phyloP scores from a whole-genome alignment of 129 eudicot species.

The Ambrosia artemisiifolia region DNA sequence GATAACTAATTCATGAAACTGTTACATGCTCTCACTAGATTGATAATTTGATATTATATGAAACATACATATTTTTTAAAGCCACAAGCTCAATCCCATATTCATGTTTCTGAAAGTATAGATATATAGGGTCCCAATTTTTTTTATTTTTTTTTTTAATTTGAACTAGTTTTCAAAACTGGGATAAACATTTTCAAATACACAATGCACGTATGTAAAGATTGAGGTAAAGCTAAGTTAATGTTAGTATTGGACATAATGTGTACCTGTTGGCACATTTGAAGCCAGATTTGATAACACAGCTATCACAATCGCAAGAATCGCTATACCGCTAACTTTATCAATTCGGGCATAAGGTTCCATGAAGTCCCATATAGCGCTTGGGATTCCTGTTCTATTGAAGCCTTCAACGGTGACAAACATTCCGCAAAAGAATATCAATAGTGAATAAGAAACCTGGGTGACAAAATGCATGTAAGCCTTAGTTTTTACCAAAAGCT shows the following conservation, averaged over 20 bases:
- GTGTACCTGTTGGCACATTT: conserved; percentile 83
- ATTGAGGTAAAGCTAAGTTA: neutral
- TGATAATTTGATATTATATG: too few species aligned
- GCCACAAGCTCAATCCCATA: too few species aligned
- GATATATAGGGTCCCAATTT: too few species aligned
- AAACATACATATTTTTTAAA: too few species aligned
- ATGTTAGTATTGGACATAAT: neutral
- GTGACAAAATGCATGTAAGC: neutral
- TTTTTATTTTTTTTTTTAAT: too few species aligned
- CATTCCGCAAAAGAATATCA: conserved; percentile 94
- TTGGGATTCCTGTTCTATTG: conserved; percentile 87
- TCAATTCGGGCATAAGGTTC: conserved; percentile 77
- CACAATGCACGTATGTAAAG: neutral
- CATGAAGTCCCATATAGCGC: conserved; percentile 79
- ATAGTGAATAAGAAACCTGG: conserved; percentile 83
- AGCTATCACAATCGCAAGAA: conserved; percentile 66
- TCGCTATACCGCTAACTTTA: conserved; percentile 48
- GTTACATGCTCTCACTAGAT: neutral
- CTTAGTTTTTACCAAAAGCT: too few species aligned
- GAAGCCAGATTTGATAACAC: conserved; percentile 86
- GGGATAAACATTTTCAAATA: neutral
- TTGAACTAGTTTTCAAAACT: too few species aligned
- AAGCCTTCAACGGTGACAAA: conserved; percentile 88
- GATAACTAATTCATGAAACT: neutral
- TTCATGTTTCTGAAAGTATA: too few species aligned